A percentile compares a stretch with the other conserved stretches of the same genome.
Conservation (phyloP, 1,284 basidiomycete species). For the Singerocomus inundabilis region DNA sequence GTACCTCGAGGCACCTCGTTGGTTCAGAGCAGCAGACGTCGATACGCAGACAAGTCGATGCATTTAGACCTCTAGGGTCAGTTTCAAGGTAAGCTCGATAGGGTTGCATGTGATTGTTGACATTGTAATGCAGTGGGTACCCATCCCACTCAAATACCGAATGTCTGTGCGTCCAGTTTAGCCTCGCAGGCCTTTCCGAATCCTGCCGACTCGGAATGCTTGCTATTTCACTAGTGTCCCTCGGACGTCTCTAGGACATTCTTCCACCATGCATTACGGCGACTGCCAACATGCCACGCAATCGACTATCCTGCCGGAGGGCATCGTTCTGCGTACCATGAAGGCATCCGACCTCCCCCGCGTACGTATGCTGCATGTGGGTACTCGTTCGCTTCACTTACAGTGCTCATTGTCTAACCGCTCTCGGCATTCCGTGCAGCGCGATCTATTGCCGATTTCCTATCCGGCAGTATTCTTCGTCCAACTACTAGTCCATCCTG, state of each 20-base stretch:
- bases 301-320: slow-evolving; percentile 8
- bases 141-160: not conserved
- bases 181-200: slow-evolving; percentile 14
- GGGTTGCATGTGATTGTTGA: too few relatives aligned
- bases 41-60: too few relatives aligned
- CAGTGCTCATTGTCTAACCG: slow-evolving; percentile 1
- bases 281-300: not conserved
- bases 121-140: not conserved
- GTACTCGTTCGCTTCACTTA: slow-evolving; percentile 14
- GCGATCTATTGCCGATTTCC: slow-evolving; percentile 42
- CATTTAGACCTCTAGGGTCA: too few relatives aligned
- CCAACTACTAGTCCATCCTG: slow-evolving; percentile 49
- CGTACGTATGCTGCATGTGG: slow-evolving; percentile 47
- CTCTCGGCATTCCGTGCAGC: slow-evolving; percentile 24
- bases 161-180: not conserved
- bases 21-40: too few relatives aligned
- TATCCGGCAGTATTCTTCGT: slow-evolving; percentile 54
- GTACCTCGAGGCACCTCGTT: too few relatives aligned
- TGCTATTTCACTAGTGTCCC: not conserved
- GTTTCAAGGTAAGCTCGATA: too few relatives aligned
- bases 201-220: slow-evolving; percentile 13
- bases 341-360: slow-evolving; percentile 40
- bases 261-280: slow-evolving; percentile 14
- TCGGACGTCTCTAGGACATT: not conserved
- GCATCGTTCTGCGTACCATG: slow-evolving; percentile 32